Evolutionary conservation across 352 stramenopile genomes (phyloP), one percentile per base, ranked within the genome.

Genomic region (Globisporangium acanthophoron): DNA sequence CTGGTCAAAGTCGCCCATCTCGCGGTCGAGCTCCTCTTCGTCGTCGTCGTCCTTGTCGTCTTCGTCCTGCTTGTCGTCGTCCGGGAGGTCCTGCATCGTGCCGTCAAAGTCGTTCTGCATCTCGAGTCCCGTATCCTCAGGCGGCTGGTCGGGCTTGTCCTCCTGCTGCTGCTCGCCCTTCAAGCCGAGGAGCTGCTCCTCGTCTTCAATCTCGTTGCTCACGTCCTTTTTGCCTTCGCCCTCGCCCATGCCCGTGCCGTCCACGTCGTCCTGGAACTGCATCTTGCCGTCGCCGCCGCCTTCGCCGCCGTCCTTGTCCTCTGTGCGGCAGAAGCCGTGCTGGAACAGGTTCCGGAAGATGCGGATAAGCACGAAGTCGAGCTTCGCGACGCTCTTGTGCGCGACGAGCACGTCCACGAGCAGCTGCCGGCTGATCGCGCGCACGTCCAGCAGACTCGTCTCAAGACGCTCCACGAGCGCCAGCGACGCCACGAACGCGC

Each of bases 61-160:
- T 0, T 96, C 81, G 1, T 97, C 87, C 2, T 98, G 69, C 48
- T 96, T 87, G 47, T 98, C 85, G 21, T 94, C 80, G 3, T 98
- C 89, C n/a, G 95, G 86, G 5, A 99, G 53, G 64, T 99, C 97
- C 58, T 96, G 97, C 79, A 99, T 98, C 21, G 98, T 96, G n/a
- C 98, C 98, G 46, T 99, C 94, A 71, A 99, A 99, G 69, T 99
- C 97, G 54, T 97, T 97, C 56, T 99, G 94, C 97, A 99, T 99
- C 75, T 99, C 98, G 61, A 99, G 87, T 13, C 97, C 98, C 52
- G 96, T 98, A 53, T 99, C 94, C 41, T 98, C 87, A 0, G 78
- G 73, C 57, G 24, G 24, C 24, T 98, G 81, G 47, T 99, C 67
- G 24, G 98, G 82, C 52, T 94, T 78, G 56, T 87, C 64, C 35